Conservation (phyloP, 306 rosid species). For the Biancaea sappan region DNA sequence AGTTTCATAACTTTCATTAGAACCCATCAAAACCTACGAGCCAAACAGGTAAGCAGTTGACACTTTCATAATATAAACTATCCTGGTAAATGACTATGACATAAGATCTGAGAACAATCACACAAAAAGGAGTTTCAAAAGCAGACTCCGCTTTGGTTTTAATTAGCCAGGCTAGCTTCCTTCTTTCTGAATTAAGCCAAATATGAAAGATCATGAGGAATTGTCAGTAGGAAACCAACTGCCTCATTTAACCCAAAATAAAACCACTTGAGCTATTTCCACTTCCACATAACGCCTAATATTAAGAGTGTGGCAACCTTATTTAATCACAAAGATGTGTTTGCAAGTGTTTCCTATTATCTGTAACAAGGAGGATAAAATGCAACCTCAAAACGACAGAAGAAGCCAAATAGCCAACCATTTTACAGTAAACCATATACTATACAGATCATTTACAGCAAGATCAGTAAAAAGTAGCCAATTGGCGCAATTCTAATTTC, state of each 20-base stretch:
- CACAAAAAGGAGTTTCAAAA: too few relatives aligned
- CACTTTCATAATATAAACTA: too few relatives aligned
- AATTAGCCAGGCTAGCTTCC: too few relatives aligned
- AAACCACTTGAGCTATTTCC: not conserved
- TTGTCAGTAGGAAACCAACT: not conserved
- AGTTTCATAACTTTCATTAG: too few relatives aligned
- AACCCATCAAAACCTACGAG: too few relatives aligned
- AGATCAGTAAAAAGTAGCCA: not conserved
- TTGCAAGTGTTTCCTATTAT: not conserved
- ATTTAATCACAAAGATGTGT: not conserved
- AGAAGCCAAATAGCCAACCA: not conserved
- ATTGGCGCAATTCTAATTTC: conserved; percentile 22
- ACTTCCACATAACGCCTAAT: not conserved
- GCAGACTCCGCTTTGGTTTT: too few relatives aligned
- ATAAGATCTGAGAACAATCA: too few relatives aligned
- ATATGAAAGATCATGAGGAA: too few relatives aligned
- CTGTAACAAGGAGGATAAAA: not conserved
- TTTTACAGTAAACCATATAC: not conserved
- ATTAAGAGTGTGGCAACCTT: not conserved
- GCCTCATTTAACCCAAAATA: not conserved
- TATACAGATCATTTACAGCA: not conserved
- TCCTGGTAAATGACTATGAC: too few relatives aligned
- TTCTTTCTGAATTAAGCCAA: too few relatives aligned
- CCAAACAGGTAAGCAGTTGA: too few relatives aligned
- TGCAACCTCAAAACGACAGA: conserved; percentile 1